These are phyloP conservation scores for Metarhizium sp. DNA, from an alignment of 2,329 filamentous ascomycete genomes.

Conservation along the genomic window DNA sequence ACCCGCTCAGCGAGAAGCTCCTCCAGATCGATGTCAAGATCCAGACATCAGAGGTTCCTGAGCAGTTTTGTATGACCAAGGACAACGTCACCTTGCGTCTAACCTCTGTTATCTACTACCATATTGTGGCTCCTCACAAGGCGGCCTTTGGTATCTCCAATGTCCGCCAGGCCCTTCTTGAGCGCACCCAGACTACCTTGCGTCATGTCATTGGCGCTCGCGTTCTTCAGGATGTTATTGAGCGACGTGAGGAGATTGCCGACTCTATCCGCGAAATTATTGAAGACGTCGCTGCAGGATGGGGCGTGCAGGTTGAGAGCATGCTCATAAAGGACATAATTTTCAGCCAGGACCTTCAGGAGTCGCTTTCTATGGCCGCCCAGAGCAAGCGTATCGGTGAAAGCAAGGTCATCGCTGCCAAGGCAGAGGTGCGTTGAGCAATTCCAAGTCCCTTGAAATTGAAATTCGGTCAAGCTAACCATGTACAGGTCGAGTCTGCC, in stretches of 20 bases:
- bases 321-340: slow-evolving; percentile 99
- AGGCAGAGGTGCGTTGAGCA: slow-evolving; percentile 57
- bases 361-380: slow-evolving; percentile 94
- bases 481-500: slow-evolving; percentile 66
- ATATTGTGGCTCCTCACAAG: slow-evolving; percentile 91
- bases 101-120: slow-evolving; percentile 98
- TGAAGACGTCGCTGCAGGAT: slow-evolving; percentile 84
- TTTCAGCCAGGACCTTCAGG: slow-evolving; percentile 91
- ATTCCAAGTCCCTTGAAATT: background rate
- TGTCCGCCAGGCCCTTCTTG: slow-evolving; percentile 88
- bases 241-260: slow-evolving; percentile 94
- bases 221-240: slow-evolving; percentile 94
- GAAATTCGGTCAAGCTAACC: background rate
- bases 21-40: slow-evolving; percentile 98
- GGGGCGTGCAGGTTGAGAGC: slow-evolving; percentile 93
- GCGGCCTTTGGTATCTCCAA: slow-evolving; percentile 94
- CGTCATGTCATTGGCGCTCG: slow-evolving; percentile 94
- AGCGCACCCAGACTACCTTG: slow-evolving; percentile 95
- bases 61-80: slow-evolving; percentile 98
- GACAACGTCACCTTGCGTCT: slow-evolving; percentile 94
- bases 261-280: slow-evolving; percentile 95
- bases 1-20: slow-evolving; percentile 83
- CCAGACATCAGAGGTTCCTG: slow-evolving; percentile 92
- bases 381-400: slow-evolving; percentile 98
- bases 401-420: slow-evolving; percentile 94